Conservation (phyloP, 2,329 filamentous ascomycete species). For the Hypoxylon sp. region DNA sequence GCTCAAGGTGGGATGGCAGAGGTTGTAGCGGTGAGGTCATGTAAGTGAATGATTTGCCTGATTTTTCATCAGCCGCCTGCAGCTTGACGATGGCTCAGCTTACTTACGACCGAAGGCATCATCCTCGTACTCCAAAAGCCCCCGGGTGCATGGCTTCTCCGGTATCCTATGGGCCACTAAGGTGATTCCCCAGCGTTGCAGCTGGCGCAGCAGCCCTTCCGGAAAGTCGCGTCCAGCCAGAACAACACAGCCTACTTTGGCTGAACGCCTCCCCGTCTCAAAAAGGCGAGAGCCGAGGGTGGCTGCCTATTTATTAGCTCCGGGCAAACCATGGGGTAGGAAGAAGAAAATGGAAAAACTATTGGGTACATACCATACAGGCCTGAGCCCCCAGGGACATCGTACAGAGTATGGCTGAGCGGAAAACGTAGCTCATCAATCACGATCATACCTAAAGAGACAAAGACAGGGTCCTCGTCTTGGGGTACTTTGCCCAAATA, state of each 20-base stretch:
- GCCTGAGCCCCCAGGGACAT: not conserved
- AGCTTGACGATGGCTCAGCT: not conserved
- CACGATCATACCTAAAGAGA: not conserved
- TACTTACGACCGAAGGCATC: not conserved
- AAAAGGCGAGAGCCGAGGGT: constrained; percentile 2
- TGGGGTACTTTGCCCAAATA: not conserved
- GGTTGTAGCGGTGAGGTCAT: not conserved
- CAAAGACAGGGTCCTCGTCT: not conserved
- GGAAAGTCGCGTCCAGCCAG: constrained; percentile 1
- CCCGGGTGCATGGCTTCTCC: not conserved
- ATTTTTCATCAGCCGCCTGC: not conserved
- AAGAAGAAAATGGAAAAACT: not conserved
- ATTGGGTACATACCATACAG: not conserved
- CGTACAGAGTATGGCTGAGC: not conserved
- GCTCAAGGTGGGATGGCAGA: not conserved
- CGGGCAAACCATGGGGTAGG: not conserved
- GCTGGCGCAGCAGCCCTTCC: not conserved
- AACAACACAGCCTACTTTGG: constrained; percentile 1
- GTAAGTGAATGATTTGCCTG: constrained; percentile 1
- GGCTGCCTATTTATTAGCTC: not conserved
- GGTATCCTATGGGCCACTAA: not conserved
- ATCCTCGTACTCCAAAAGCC: constrained; percentile 1
- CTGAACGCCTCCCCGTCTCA: not conserved
- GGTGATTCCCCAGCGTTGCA: not conserved
- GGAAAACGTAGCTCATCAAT: constrained; percentile 2